Evolutionary conservation across 148 eudicot genomes (phyloP).

Genomic region (Arbutus unedo): DNA sequence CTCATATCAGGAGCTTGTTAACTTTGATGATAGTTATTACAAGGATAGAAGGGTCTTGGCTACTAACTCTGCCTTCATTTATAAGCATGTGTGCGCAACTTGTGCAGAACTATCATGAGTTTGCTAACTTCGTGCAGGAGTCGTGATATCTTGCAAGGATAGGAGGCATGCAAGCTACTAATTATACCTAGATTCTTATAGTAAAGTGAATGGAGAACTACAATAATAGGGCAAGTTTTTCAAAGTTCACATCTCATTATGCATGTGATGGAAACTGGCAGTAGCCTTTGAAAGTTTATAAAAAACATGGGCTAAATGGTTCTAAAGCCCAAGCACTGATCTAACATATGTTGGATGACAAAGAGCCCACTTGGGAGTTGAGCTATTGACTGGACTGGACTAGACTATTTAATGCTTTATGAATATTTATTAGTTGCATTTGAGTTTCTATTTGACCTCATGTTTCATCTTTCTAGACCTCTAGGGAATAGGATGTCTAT

Average conservation of each 20-base stretch:
- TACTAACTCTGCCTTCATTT: neutral
- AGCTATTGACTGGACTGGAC: no score
- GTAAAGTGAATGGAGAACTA: neutral
- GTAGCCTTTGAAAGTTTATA: no score
- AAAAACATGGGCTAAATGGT: no score
- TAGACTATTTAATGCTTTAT: no score
- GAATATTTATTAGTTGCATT: no score
- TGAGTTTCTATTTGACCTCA: no score
- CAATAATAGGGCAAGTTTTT: conserved; percentile 1
- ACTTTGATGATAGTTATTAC: neutral
- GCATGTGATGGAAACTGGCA: no score
- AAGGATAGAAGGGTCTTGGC: neutral
- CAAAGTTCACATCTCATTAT: neutral
- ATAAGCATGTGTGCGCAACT: neutral
- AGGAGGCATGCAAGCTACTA: conserved; percentile 1
- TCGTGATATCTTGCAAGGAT: neutral
- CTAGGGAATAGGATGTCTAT: no score
- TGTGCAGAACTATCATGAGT: neutral
- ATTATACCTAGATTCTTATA: neutral
- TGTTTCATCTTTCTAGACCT: no score
- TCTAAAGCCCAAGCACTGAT: no score
- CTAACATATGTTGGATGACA: no score
- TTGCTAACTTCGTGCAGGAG: neutral
- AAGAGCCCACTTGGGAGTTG: no score
- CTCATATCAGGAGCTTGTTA: neutral